Conservation (phyloP, 2,329 filamentous ascomycete genomes). For the Scleromitrula shiraiana region DNA sequence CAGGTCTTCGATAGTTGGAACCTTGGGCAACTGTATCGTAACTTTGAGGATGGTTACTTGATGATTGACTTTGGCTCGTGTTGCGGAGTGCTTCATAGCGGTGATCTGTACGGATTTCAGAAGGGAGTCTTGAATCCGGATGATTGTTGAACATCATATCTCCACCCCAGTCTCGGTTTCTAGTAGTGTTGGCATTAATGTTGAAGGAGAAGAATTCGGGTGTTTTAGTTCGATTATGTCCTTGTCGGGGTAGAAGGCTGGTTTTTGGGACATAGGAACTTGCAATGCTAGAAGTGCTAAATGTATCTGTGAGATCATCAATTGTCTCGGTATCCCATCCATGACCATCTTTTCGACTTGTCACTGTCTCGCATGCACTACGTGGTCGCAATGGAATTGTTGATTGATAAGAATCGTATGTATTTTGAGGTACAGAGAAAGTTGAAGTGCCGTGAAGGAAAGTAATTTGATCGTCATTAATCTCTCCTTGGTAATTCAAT, state of each 20-base stretch:
- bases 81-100: conserved; percentile 16
- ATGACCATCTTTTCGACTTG: conserved; percentile 28
- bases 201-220: conserved; percentile 24
- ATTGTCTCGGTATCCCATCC: conserved; percentile 29
- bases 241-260: conserved; percentile 5
- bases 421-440: conserved; percentile 10
- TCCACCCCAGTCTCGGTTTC: conserved; percentile 19
- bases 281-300: conserved; percentile 18
- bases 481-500: conserved; percentile 21
- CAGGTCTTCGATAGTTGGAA: not conserved
- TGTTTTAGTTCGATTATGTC: conserved; percentile 13
- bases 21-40: conserved; percentile 16
- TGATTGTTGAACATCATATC: conserved; percentile 23
- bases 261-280: conserved; percentile 17
- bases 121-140: conserved; percentile 15
- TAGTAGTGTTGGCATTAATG: not conserved
- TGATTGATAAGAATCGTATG: conserved; percentile 18
- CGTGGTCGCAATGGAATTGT: conserved; percentile 23
- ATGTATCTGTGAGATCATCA: conserved; percentile 24
- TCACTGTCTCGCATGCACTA: conserved; percentile 29
- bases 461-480: conserved; percentile 13
- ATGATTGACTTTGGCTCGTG: conserved; percentile 10
- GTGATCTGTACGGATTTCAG: conserved; percentile 7
- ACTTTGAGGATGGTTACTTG: conserved; percentile 14
- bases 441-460: conserved; percentile 20